These are phyloP conservation scores for Luvunga scandens DNA, from an alignment of 345 rosid species.

Conservation along the genomic window DNA sequence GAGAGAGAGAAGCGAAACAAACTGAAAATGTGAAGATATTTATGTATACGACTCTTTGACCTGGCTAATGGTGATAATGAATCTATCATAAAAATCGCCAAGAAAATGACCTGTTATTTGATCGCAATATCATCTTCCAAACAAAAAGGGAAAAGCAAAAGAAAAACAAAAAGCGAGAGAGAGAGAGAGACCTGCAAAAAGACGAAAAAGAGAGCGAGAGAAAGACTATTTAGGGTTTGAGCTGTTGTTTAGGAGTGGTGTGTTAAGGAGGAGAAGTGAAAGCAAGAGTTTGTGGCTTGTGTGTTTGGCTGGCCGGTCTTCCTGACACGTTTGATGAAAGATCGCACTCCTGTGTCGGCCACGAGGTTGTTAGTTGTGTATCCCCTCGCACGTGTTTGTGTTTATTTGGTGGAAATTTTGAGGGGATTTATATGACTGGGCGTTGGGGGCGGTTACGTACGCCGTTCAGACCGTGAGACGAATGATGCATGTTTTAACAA, in stretches of 20 bases:
- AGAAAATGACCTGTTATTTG: conserved; percentile 18
- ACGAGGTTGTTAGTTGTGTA: conserved; percentile 13
- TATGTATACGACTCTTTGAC: no score
- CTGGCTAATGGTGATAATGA: no score
- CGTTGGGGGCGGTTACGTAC: conserved; percentile 6
- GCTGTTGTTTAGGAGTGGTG: no score
- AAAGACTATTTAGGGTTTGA: conserved; percentile 11
- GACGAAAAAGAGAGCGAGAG: neutral
- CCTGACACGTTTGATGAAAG: conserved; percentile 47
- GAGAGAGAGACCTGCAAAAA: no score
- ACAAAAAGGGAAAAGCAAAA: neutral
- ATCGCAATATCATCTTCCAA: neutral
- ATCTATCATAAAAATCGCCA: neutral
- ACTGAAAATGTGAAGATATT: no score
- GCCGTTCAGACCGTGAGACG: neutral
- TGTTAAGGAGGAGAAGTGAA: neutral
- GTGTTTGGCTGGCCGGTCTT: conserved; percentile 87
- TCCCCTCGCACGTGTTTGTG: neutral
- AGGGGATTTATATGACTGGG: conserved; percentile 18
- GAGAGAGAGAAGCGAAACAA: neutral
- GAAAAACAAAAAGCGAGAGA: neutral
- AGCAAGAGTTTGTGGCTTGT: neutral
- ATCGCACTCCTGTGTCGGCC: neutral
- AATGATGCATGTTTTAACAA: neutral
- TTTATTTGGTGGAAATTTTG: neutral